These are phyloP conservation scores for Mimosa bimucronata DNA, from an alignment of 306 rosid genomes.

Conservation along the genomic window DNA sequence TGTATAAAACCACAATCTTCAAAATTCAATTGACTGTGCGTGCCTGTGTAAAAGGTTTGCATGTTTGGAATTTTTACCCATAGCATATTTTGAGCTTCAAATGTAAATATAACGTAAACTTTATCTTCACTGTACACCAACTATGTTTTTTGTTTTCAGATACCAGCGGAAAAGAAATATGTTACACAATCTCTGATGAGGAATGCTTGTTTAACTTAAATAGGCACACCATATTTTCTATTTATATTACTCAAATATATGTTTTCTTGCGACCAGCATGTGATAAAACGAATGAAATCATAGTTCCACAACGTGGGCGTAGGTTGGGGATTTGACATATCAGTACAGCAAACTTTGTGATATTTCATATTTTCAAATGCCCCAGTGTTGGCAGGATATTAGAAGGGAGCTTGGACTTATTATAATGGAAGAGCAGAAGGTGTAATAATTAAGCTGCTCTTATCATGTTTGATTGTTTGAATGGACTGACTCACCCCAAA, in stretches of 20 bases:
- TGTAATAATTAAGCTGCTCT: conserved; percentile 36
- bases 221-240: neutral
- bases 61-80: no score
- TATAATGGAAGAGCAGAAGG: conserved; percentile 40
- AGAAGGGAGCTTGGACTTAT: conserved; percentile 53
- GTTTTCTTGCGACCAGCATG: neutral
- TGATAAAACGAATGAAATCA: neutral
- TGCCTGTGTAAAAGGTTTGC: neutral
- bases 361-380: conserved; percentile 7
- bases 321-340: conserved; percentile 3
- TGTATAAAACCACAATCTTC: no score
- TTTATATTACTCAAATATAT: neutral
- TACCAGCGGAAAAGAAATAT: conserved; percentile 33
- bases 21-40: neutral
- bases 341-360: neutral
- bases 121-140: neutral
- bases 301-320: neutral
- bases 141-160: conserved; percentile 29
- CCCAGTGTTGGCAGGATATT: conserved; percentile 45
- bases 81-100: neutral
- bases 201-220: conserved; percentile 26
- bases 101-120: neutral
- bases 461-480: neutral
- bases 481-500: neutral
- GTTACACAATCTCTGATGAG: conserved; percentile 40